Base-by-base conservation (phyloP, 768 basidiomycete species). In the Leucocoprinus birnbaumii region DNA sequence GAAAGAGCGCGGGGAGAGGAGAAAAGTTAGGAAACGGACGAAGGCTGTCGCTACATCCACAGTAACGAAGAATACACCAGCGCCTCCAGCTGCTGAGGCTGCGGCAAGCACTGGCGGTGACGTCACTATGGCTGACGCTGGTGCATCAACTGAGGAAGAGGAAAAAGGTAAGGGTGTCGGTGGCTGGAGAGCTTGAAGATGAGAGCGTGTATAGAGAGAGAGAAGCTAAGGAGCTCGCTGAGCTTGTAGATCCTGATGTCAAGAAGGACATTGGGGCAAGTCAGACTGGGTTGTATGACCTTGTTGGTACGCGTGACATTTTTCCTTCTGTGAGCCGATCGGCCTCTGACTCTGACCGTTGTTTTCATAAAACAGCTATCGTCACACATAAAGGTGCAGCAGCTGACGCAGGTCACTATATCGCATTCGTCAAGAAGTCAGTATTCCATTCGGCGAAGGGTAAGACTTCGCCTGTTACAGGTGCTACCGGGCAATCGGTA, bases 361-460 rank as follows among this genome's bases (percentile, higher is more conserved):
- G 21, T 31, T n/a, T n/a, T n/a, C n/a, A n/a, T n/a, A n/a, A n/a
- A 60, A 35, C 64, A 93, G 94, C 88, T 7, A 89, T 99, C 65
- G 86, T 99, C 11, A 96, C 94, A 19, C 97, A 98, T 80, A 99
- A 99, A 69, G 97, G 97, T 10, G 84, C 94, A 0, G 88, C 88
- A 0, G 95, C 97, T 0, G 97, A 98, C 65, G 85, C 91, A 0
- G 96, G 95, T 2, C 96, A 98, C 71, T 98, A 98, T 66, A 94
- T 98, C 21, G 94, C 85, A 1, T 98, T 88, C 71, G 89, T 88
- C 25, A 89, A 90, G 72, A 91, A 88, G 74, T 82, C 80, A 59
- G 80, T 80, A 18, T 84, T 90, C 73, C 80, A 84, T 49, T 73
- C 73, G 3, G 63, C 71, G 19, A 68, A 66, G 59, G 58, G 61